Evolutionary conservation across 371 early-diverging fungal genomes (phyloP).

Genomic region (Actinomucor elegans): DNA sequence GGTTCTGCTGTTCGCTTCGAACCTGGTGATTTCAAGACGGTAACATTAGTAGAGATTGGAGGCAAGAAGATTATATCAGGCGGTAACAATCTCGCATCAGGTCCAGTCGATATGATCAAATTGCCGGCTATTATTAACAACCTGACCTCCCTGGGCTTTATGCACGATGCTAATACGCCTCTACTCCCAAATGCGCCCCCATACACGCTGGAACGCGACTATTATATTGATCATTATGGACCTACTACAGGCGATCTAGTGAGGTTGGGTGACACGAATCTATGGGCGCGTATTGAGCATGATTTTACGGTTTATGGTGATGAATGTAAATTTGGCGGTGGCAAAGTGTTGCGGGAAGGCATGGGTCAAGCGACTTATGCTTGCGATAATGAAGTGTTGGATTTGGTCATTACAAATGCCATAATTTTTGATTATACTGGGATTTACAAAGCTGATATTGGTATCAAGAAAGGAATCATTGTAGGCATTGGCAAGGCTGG

Average conservation of each 20-base stretch:
- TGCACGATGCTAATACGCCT: conserved; percentile 57
- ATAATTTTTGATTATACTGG: conserved; percentile 91
- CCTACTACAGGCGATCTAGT: conserved; percentile 93
- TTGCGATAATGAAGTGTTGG: conserved; percentile 69
- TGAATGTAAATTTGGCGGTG: conserved; percentile 88
- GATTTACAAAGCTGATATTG: conserved; percentile 95
- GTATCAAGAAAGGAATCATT: conserved; percentile 83
- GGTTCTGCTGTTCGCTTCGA: conserved; percentile 78
- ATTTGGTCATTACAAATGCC: conserved; percentile 92
- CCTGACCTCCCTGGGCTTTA: conserved; percentile 53
- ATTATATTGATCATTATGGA: conserved; percentile 88
- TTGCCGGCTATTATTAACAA: conserved; percentile 49
- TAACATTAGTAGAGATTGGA: conserved; percentile 80
- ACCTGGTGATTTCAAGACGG: conserved; percentile 85
- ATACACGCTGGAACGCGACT: conserved; percentile 68
- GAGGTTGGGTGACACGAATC: conserved; percentile 80
- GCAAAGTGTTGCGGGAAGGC: conserved; percentile 88
- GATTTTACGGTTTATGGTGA: conserved; percentile 91
- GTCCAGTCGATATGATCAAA: conserved; percentile 58
- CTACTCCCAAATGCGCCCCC: conserved; percentile 34
- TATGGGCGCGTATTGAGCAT: conserved; percentile 86
- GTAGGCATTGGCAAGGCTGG: conserved; percentile 94
- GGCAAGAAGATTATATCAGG: conserved; percentile 81
- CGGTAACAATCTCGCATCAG: conserved; percentile 81
- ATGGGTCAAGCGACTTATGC: conserved; percentile 87